These are phyloP conservation scores for Seiridium unicorne DNA, from an alignment of 2,329 filamentous ascomycete species.

Conservation along the genomic window DNA sequence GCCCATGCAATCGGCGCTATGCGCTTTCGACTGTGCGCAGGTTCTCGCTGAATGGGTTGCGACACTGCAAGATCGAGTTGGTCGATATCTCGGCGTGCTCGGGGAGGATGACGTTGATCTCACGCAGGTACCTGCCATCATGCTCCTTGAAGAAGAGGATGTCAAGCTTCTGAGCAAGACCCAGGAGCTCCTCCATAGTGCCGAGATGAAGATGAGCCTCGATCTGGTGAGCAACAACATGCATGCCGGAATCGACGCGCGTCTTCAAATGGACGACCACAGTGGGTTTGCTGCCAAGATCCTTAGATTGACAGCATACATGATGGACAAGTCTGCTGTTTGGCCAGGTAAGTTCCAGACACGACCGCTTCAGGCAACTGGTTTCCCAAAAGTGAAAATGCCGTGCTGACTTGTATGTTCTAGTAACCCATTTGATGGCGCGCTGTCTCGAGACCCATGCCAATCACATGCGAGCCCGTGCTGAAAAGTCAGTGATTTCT, in stretches of 20 bases:
- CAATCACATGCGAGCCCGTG: constrained; percentile 47
- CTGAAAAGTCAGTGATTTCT: constrained; percentile 49
- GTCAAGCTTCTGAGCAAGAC: constrained; percentile 82
- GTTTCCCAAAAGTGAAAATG: not conserved
- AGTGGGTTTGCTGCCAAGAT: constrained; percentile 84
- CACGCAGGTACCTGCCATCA: constrained; percentile 77
- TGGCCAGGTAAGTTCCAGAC: constrained; percentile 73
- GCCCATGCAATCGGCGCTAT: constrained; percentile 87
- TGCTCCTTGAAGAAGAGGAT: constrained; percentile 91
- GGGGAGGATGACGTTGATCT: constrained; percentile 81
- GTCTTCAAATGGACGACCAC: constrained; percentile 57
- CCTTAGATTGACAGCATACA: constrained; percentile 77
- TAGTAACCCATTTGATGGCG: constrained; percentile 53
- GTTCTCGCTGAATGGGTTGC: constrained; percentile 93
- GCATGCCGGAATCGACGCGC: constrained; percentile 47
- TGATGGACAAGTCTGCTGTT: constrained; percentile 84
- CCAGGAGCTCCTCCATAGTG: constrained; percentile 71
- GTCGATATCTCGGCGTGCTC: constrained; percentile 81
- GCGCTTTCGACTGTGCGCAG: constrained; percentile 89
- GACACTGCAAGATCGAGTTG: constrained; percentile 91
- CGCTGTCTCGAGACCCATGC: constrained; percentile 55
- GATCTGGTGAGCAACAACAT: constrained; percentile 46
- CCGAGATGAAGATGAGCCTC: constrained; percentile 76
- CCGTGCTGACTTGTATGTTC: constrained; percentile 6
- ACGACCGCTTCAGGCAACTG: no score